Percentiles rank a stretch among this genome's conserved stretches.
Evolutionary conservation across 2,329 filamentous ascomycete genomes (phyloP).

Genomic region (Podosphaera leucotricha): DNA sequence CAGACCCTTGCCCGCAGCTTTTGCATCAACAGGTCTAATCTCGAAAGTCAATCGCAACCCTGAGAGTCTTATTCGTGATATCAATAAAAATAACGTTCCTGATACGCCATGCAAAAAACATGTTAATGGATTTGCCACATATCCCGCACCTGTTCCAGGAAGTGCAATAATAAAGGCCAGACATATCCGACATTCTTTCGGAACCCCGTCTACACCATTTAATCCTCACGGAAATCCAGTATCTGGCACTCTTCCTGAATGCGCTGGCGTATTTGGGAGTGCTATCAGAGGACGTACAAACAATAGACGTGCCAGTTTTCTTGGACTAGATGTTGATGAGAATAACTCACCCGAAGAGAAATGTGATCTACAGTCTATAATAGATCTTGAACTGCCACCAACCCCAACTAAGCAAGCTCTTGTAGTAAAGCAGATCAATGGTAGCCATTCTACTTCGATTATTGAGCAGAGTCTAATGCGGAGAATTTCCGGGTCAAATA

Average conservation of each 20-base stretch:
- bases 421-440: constrained; percentile 13
- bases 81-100: constrained; percentile 48
- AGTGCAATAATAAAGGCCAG: constrained; percentile 36
- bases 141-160: constrained; percentile 31
- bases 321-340: constrained; percentile 53
- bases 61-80: constrained; percentile 34
- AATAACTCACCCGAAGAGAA: constrained; percentile 27
- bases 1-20: constrained; percentile 58
- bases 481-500: constrained; percentile 14
- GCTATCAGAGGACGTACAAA: constrained; percentile 21
- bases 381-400: constrained; percentile 59
- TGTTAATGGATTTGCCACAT: constrained; percentile 41
- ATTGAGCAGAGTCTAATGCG: constrained; percentile 10
- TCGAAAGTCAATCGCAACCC: constrained; percentile 80
- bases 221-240: constrained; percentile 27
- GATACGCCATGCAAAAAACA: constrained; percentile 93
- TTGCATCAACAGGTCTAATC: constrained; percentile 82
- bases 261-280: constrained; percentile 37
- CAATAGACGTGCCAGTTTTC: constrained; percentile 38
- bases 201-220: constrained; percentile 62
- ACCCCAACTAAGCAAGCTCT: constrained; percentile 64
- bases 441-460: constrained; percentile 12
- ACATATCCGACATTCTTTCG: constrained; percentile 48
- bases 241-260: constrained; percentile 27
- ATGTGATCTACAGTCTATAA: constrained; percentile 31